Percentiles rank a stretch among this genome's conserved stretches.
Conservation (phyloP, 2,329 filamentous ascomycete genomes). For the Cytospora paraplurivora region DNA sequence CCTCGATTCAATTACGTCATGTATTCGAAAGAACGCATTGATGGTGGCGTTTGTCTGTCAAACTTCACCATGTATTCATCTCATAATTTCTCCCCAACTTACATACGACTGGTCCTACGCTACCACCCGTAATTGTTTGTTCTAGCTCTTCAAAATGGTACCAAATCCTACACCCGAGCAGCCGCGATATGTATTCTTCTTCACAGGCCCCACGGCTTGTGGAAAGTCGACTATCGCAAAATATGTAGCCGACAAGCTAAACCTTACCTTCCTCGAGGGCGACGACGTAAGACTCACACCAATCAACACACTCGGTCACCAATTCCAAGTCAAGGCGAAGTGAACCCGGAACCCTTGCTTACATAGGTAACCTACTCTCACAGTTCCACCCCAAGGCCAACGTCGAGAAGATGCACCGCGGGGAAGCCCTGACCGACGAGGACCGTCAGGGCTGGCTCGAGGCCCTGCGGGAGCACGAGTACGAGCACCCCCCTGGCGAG, state of each 20-base stretch:
- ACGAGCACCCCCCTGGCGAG: conserved; percentile 42
- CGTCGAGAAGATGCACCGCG: conserved; percentile 71
- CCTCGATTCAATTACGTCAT: no score
- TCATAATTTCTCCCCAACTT: background rate
- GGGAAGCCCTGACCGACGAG: conserved; percentile 69
- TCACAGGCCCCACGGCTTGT: conserved; percentile 63
- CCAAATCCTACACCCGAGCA: conserved; percentile 20
- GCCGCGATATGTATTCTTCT: conserved; percentile 53
- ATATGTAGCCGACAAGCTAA: conserved; percentile 50
- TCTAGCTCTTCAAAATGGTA: background rate
- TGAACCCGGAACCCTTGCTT: background rate
- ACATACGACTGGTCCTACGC: background rate
- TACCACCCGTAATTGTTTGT: no score
- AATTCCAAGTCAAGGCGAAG: rapidly evolving
- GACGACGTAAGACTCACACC: conserved; percentile 55
- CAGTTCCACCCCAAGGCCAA: conserved; percentile 65
- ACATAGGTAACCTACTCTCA: background rate
- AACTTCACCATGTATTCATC: no score
- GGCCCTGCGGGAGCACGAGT: conserved; percentile 54
- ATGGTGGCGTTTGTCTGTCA: no score
- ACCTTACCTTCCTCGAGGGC: conserved; percentile 60
- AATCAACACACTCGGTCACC: background rate
- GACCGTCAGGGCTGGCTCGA: conserved; percentile 81
- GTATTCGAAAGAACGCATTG: no score
- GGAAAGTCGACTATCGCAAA: conserved; percentile 63